A percentile compares a stretch with the other conserved stretches of the same genome.
phyloP scores from a whole-genome alignment of 768 basidiomycete genomes.

The Kwoniella bestiolae region DNA sequence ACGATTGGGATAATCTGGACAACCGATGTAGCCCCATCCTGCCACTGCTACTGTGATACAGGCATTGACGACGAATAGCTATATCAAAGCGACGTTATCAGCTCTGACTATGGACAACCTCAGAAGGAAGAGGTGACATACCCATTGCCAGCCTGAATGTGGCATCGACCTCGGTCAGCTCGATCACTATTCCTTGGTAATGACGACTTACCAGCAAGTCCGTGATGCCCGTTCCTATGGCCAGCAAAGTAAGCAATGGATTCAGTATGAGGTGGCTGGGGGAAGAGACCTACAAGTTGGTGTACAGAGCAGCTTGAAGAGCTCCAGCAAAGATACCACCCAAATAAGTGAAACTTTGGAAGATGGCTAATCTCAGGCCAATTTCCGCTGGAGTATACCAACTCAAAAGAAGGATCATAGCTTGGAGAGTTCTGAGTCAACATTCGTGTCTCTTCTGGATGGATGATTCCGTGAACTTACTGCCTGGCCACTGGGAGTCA shows the following conservation, averaged over 20 bases:
- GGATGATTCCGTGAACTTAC: no score
- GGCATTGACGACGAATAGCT: conserved; percentile 5
- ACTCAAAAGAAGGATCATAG: neutral
- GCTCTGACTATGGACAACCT: neutral
- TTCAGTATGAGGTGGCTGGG: no score
- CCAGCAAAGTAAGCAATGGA: neutral
- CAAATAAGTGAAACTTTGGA: conserved; percentile 47
- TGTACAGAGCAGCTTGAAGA: conserved; percentile 60
- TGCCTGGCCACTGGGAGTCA: neutral
- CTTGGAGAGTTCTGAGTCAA: no score
- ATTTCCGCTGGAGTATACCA: conserved; percentile 56
- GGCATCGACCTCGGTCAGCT: no score
- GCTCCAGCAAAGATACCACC: conserved; percentile 57
- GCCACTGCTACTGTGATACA: neutral
- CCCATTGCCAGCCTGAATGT: conserved; percentile 18
- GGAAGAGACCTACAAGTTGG: conserved; percentile 38
- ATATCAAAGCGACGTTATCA: neutral
- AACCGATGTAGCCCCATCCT: conserved; percentile 8
- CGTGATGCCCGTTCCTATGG: conserved; percentile 54
- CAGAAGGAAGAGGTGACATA: neutral
- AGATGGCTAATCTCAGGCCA: conserved; percentile 53
- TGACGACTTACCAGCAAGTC: conserved; percentile 22
- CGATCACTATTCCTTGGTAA: no score
- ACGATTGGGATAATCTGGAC: conserved; percentile 7
- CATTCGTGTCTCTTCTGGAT: no score